These are phyloP conservation scores for Lathyrus oleraceus DNA, from an alignment of 306 rosid genomes.

Conservation along the genomic window DNA sequence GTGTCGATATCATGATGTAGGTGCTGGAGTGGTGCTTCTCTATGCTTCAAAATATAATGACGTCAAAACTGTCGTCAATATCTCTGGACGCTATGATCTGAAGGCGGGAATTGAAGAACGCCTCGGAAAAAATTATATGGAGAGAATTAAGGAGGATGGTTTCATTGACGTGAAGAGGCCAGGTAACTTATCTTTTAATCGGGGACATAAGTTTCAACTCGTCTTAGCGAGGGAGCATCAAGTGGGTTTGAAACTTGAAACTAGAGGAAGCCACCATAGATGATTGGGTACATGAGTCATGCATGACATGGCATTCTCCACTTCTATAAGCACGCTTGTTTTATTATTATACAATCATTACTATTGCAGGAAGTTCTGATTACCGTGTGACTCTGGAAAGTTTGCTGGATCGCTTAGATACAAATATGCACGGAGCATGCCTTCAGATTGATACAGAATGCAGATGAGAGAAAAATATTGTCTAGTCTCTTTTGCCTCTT, in stretches of 20 bases:
- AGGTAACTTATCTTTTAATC: slow-evolving; percentile 25
- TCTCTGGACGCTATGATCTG: slow-evolving; percentile 5
- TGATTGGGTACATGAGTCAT: background rate
- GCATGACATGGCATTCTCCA: background rate
- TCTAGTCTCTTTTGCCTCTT: slow-evolving; percentile 10
- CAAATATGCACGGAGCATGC: slow-evolving; percentile 74
- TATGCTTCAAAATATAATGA: slow-evolving; percentile 3
- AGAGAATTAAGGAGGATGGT: background rate
- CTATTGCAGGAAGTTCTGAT: slow-evolving; percentile 47
- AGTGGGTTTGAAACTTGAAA: background rate
- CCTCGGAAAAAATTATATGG: background rate
- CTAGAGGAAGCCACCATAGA: background rate
- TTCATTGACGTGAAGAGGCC: slow-evolving; percentile 1
- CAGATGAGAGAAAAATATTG: slow-evolving; percentile 46
- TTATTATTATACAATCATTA: slow-evolving; percentile 23
- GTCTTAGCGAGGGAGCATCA: slow-evolving; percentile 15
- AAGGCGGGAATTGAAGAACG: background rate
- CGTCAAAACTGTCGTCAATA: background rate
- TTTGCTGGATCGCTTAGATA: slow-evolving; percentile 67
- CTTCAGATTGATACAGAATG: slow-evolving; percentile 72
- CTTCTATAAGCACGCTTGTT: background rate
- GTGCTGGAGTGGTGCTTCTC: slow-evolving; percentile 1
- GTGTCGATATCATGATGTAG: background rate
- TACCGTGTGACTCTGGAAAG: slow-evolving; percentile 71
- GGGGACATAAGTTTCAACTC: slow-evolving; percentile 25